Percentiles rank a stretch among this genome's conserved stretches.
Conservation (phyloP, 228 moss, liverwort and hornwort species). For the Sphagnum magellanicum region DNA sequence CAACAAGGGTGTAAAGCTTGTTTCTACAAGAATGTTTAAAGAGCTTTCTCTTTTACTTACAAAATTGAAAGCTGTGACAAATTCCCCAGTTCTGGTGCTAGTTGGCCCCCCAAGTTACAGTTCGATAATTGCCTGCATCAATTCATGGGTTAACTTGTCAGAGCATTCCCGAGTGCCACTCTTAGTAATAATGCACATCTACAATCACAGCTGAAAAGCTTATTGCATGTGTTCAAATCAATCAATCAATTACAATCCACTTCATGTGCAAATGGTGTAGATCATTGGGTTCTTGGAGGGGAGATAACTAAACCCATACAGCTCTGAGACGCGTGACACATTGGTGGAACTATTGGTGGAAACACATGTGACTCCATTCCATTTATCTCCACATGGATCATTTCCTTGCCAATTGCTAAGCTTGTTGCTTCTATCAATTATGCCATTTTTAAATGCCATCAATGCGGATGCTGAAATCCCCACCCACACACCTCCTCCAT, state of each 20-base stretch:
- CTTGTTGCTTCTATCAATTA: conserved; percentile 12
- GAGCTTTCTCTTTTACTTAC: conserved; percentile 13
- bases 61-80: conserved; percentile 22
- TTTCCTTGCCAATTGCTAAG: conserved; percentile 25
- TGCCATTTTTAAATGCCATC: conserved; percentile 25
- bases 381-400: conserved; percentile 35
- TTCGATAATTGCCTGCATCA: conserved; percentile 31
- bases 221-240: background rate
- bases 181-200: background rate
- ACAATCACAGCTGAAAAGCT: background rate
- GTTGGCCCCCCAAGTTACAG: conserved; percentile 30
- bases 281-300: background rate
- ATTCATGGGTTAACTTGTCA: background rate
- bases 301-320: conserved; percentile 15
- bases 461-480: conserved; percentile 35
- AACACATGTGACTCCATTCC: conserved; percentile 26
- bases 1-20: background rate
- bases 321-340: conserved; percentile 27
- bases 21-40: background rate
- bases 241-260: background rate
- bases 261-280: background rate
- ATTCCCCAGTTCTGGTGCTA: conserved; percentile 38
- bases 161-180: too few relatives aligned
- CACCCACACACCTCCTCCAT: background rate
- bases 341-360: conserved; percentile 8